These are phyloP conservation scores for Kluyveromyces nonfermentans DNA, from an alignment of 805 yeast species.

Conservation along the genomic window DNA sequence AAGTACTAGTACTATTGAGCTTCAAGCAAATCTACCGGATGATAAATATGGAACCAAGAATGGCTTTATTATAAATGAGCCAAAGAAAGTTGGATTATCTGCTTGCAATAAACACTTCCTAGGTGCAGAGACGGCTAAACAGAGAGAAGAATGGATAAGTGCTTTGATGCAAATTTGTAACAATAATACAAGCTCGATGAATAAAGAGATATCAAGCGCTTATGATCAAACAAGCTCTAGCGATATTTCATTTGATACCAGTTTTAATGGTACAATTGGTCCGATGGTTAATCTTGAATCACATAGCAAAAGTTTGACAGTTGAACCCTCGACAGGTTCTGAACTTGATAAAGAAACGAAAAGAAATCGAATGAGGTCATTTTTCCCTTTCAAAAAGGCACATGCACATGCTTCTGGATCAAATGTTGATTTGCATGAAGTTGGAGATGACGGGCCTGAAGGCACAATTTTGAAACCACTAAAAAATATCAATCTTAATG, in stretches of 20 bases:
- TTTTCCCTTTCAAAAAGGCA: constrained; percentile 45
- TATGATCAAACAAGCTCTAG: constrained; percentile 4
- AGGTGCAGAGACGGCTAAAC: constrained; percentile 72
- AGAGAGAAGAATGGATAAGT: constrained; percentile 62
- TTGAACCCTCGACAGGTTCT: constrained; percentile 5
- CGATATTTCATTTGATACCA: constrained; percentile 3
- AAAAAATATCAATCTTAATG: constrained; percentile 23
- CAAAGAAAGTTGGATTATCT: constrained; percentile 31
- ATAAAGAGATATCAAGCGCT: constrained; percentile 1
- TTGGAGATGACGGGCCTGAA: constrained; percentile 14
- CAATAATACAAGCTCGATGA: constrained; percentile 3
- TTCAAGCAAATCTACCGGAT: constrained; percentile 30
- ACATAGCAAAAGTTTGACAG: constrained; percentile 7
- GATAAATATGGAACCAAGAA: constrained; percentile 30
- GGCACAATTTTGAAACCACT: constrained; percentile 23
- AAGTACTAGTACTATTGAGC: constrained; percentile 36
- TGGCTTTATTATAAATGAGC: constrained; percentile 32
- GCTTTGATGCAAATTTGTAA: constrained; percentile 5
- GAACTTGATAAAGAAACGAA: constrained; percentile 33
- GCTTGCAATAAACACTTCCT: constrained; percentile 46
- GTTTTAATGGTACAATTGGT: constrained; percentile 4
- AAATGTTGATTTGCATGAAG: constrained; percentile 21
- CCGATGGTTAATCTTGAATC: constrained; percentile 8
- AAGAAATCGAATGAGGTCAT: constrained; percentile 44
- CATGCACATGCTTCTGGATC: constrained; percentile 4